Percentiles rank a stretch among this genome's conserved stretches.
phyloP scores from a whole-genome alignment of 768 basidiomycete genomes.

The Naganishia onofrii region DNA sequence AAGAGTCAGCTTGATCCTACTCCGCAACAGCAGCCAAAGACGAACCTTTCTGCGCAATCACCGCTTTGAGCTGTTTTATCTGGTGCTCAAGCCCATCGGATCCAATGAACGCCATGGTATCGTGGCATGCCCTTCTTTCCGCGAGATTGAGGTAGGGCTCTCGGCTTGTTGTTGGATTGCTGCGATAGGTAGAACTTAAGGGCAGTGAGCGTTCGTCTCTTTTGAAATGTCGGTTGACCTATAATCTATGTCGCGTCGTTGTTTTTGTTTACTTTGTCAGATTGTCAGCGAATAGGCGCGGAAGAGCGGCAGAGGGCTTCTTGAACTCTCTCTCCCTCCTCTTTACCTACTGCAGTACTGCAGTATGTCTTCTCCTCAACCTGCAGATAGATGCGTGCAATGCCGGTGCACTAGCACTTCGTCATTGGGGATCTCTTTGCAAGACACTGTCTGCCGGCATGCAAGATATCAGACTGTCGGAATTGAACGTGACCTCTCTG shows the following conservation, averaged over 20 bases:
- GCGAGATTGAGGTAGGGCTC: background rate
- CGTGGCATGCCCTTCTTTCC: background rate
- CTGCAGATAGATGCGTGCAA: no score
- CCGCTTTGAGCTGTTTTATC: conserved; percentile 43
- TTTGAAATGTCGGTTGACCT: background rate
- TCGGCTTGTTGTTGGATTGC: background rate
- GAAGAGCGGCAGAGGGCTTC: no score
- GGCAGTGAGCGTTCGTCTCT: background rate
- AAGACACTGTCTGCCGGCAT: no score
- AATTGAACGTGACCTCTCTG: no score
- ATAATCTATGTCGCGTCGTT: background rate
- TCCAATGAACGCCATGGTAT: conserved; percentile 49
- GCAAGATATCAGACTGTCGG: no score
- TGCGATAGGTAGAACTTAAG: background rate
- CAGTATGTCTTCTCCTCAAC: no score
- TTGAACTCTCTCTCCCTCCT: no score
- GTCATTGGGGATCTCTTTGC: no score
- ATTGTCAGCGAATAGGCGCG: background rate
- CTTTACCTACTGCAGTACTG: no score
- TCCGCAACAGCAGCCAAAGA: background rate
- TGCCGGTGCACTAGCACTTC: no score
- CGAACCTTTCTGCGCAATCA: conserved; percentile 47
- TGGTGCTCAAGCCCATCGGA: conserved; percentile 45
- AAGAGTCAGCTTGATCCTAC: background rate
- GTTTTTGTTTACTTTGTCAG: conserved; percentile 4